Conservation (phyloP, 768 basidiomycete genomes). For the Royoungia palumana region DNA sequence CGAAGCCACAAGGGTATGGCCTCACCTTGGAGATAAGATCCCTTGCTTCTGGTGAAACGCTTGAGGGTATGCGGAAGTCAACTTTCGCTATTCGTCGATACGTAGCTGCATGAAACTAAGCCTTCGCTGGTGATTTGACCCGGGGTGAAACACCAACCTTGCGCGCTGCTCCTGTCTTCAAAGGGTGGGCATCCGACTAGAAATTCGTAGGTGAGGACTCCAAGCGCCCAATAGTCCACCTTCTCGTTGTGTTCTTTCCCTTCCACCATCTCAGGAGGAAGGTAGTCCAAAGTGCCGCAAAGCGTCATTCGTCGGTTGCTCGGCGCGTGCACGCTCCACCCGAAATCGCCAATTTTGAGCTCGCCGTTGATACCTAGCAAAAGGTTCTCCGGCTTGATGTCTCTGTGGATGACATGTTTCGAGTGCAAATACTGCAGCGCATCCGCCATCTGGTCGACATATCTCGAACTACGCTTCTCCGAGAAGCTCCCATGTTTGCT, state of each 20-base stretch:
- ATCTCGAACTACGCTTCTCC: slow-evolving; percentile 83
- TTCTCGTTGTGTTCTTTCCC: slow-evolving; percentile 83
- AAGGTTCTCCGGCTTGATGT: slow-evolving; percentile 98
- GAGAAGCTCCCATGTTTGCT: slow-evolving; percentile 82
- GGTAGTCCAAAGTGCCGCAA: slow-evolving; percentile 94
- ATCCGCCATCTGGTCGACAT: slow-evolving; percentile 98
- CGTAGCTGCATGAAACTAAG: slow-evolving; percentile 54
- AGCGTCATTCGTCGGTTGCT: slow-evolving; percentile 85
- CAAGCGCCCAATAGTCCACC: slow-evolving; percentile 96
- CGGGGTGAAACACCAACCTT: slow-evolving; percentile 47
- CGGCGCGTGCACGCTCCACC: slow-evolving; percentile 97
- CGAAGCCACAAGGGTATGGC: background rate
- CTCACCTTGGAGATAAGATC: slow-evolving; percentile 44
- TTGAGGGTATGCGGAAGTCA: slow-evolving; percentile 56
- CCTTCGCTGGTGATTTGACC: slow-evolving; percentile 1
- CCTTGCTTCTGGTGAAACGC: slow-evolving; percentile 42
- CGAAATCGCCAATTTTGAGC: slow-evolving; percentile 97
- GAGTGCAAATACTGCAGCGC: slow-evolving; percentile 87
- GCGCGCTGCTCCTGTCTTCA: slow-evolving; percentile 76
- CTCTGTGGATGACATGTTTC: slow-evolving; percentile 98
- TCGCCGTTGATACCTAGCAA: slow-evolving; percentile 93
- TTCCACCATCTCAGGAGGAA: slow-evolving; percentile 99
- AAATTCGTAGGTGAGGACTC: slow-evolving; percentile 96
- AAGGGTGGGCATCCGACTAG: slow-evolving; percentile 82
- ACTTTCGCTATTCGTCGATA: slow-evolving; percentile 86